Evolutionary conservation across 345 rosid genomes (phyloP).

Genomic region (Sonneratia caseolaris): DNA sequence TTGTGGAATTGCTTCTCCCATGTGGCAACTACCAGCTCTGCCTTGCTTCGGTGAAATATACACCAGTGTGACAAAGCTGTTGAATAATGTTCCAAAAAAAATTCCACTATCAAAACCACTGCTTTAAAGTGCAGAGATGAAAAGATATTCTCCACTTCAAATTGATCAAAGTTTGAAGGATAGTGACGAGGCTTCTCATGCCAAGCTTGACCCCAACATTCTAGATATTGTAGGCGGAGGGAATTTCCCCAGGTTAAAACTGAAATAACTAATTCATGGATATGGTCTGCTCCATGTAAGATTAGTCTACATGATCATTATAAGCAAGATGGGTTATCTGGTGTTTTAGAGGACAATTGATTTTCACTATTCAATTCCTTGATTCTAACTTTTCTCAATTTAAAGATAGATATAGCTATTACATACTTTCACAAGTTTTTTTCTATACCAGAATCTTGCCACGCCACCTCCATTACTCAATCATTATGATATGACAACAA

Average conservation of each 20-base stretch:
- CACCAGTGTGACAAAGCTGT: constrained; percentile 94
- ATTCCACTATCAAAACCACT: not conserved
- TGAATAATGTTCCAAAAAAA: not conserved
- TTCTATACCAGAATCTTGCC: no score
- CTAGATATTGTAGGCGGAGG: not conserved
- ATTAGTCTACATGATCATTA: not conserved
- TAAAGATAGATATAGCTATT: not conserved
- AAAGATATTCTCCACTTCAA: not conserved
- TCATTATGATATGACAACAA: no score
- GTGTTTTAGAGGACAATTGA: not conserved
- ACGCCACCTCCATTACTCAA: no score
- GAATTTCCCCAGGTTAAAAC: not conserved
- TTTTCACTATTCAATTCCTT: not conserved
- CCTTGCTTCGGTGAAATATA: constrained; percentile 82
- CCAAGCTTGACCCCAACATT: not conserved
- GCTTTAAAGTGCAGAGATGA: not conserved
- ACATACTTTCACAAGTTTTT: no score
- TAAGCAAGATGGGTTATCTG: not conserved
- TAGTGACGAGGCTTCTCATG: not conserved
- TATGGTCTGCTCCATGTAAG: no score
- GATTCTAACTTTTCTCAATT: not conserved
- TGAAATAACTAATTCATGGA: not conserved
- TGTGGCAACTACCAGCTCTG: constrained; percentile 72
- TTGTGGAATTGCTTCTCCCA: constrained; percentile 89
- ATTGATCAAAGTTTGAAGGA: not conserved